Evolutionary conservation across 208 protist genomes (phyloP), one percentile per base, ranked within the genome.

Genomic region (Acanthamoeba healyi): DNA sequence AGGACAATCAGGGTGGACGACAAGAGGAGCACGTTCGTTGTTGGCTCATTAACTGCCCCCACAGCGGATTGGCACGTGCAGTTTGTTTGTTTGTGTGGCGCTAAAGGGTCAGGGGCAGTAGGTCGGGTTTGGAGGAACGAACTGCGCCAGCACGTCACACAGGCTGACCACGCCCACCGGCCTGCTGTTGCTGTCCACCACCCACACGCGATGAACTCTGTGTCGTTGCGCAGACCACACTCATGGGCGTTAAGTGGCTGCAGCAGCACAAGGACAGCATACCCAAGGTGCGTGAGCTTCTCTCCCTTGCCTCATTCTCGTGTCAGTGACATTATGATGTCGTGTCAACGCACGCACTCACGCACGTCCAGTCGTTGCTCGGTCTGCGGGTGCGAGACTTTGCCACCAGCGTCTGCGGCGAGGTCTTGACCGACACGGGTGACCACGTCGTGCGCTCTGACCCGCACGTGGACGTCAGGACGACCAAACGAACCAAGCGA

Each of bases 151-250:
- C 7, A 79, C 36, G 19, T 79, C 70, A 38, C 38, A 79, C 0
- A 79, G 70, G 32, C 70, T 79, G 17, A 79, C 70, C 19, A 79
- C 70, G 36, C 70, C 70, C 70, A 79, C 70, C 1, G 70, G 70
- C 34, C 26, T 40, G 36, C 34, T 79, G 70, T 79, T 79, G 70
- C 36, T 79, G 70, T 79, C 70, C 70, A 79, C 70, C 36, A 38
- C 46, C 70, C 70, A 79, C 70, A 79, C 32, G 22, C 70, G 70
- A 24, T 79, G 70, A 32, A 79, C 70, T 22, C 70, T 79, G 70
- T 9, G 65, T 7, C 9, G n/a, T 12, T 26, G 29, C 5, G n/a
- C 9, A 74, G n/a, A 74, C 4, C n/a, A n/a, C n/a, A n/a, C n/a
- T n/a, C n/a, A n/a, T n/a, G n/a, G n/a, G 36, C 34, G 67, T 42